Conservation (phyloP, 2,329 filamentous ascomycete species). For the Verticillium isaacii region DNA sequence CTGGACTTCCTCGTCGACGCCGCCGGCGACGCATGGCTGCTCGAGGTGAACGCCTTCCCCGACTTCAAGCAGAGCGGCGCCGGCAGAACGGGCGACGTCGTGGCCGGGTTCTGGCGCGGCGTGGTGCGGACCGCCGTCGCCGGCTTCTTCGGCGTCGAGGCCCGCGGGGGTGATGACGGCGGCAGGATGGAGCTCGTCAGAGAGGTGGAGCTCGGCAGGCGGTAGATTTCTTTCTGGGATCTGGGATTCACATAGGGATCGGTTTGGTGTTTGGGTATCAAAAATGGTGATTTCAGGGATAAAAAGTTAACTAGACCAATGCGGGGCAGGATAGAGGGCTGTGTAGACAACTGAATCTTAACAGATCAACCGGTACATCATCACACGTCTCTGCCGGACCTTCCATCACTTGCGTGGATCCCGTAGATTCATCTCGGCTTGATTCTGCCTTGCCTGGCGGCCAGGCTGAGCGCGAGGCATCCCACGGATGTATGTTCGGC, state of each 20-base stretch:
- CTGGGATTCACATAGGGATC: background rate
- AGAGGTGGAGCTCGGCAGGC: slow-evolving; percentile 47
- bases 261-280: background rate
- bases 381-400: too few relatives aligned
- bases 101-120: slow-evolving; percentile 72
- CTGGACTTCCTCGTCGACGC: slow-evolving; percentile 82
- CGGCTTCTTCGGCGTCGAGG: slow-evolving; percentile 55
- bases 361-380: too few relatives aligned
- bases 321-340: too few relatives aligned
- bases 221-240: slow-evolving; percentile 16
- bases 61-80: slow-evolving; percentile 88
- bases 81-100: slow-evolving; percentile 58
- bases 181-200: slow-evolving; percentile 47
- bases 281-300: background rate
- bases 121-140: slow-evolving; percentile 63
- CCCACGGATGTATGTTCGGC: too few relatives aligned
- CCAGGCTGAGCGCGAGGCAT: too few relatives aligned
- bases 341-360: too few relatives aligned
- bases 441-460: too few relatives aligned
- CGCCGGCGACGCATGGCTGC: slow-evolving; percentile 61
- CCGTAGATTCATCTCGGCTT: too few relatives aligned
- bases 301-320: too few relatives aligned
- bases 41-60: slow-evolving; percentile 94
- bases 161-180: slow-evolving; percentile 17
- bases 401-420: too few relatives aligned